These are phyloP conservation scores for Cytospora schulzeri DNA, from an alignment of 2,329 filamentous ascomycete species.

Conservation along the genomic window DNA sequence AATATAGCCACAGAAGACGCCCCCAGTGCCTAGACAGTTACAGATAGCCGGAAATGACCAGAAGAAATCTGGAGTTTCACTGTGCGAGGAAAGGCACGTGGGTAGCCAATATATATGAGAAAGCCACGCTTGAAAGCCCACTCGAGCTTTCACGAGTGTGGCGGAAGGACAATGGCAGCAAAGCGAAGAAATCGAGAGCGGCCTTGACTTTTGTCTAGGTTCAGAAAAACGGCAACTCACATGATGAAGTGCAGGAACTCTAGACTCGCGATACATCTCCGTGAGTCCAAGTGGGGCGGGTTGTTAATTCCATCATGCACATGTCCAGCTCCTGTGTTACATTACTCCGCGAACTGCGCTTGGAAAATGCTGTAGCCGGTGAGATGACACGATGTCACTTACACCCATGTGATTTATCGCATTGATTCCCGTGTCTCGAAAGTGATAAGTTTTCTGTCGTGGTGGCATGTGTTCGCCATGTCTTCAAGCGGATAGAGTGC, in stretches of 20 bases:
- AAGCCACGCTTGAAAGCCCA: background rate
- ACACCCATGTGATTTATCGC: background rate
- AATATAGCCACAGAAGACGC: background rate
- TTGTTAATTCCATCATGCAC: background rate
- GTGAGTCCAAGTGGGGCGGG: background rate
- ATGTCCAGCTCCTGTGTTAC: background rate
- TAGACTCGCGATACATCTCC: background rate
- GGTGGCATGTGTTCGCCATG: background rate
- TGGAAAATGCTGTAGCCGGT: background rate
- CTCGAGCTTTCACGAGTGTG: background rate
- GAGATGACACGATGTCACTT: background rate
- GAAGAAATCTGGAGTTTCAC: background rate
- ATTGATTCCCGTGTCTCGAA: background rate
- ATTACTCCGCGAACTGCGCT: background rate
- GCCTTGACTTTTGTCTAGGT: background rate
- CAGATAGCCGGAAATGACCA: background rate
- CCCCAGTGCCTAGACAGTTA: background rate
- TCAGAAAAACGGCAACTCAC: background rate
- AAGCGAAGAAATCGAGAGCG: background rate
- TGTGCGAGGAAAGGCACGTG: background rate
- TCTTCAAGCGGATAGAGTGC: background rate
- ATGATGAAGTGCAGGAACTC: background rate
- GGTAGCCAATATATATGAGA: background rate
- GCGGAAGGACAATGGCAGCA: background rate
- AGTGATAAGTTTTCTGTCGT: background rate